phyloP scores from a whole-genome alignment of 2,329 filamentous ascomycete genomes.

The Colletotrichum limetticola region DNA sequence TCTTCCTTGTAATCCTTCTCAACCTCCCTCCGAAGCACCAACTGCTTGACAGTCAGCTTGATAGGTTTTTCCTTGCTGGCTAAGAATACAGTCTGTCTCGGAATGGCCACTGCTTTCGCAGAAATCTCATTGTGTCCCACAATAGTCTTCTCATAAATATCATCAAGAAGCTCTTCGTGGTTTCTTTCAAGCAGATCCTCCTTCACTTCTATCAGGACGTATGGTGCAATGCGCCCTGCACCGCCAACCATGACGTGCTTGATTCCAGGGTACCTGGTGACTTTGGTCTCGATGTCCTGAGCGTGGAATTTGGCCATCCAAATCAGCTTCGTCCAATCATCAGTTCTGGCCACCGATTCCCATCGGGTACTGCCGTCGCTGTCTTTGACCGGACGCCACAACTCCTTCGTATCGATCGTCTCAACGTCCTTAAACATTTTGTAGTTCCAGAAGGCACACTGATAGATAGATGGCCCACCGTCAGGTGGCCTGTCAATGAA shows the following conservation, averaged over 20 bases:
- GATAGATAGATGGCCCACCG: not conserved
- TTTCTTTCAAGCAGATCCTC: no score
- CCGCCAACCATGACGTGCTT: no score
- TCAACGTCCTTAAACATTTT: not conserved
- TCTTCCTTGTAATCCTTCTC: not conserved
- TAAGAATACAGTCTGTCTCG: not conserved
- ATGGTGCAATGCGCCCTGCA: no score
- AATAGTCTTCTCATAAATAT: not conserved
- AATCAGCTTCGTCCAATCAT: not conserved
- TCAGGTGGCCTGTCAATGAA: not conserved
- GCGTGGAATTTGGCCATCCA: slow-evolving; percentile 2
- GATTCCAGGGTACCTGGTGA: not conserved
- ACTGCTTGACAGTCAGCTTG: not conserved
- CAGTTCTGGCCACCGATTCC: not conserved
- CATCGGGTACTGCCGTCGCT: not conserved
- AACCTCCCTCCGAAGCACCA: not conserved
- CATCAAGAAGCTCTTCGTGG: not conserved
- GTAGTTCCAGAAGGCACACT: slow-evolving; percentile 2
- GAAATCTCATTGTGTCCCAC: not conserved
- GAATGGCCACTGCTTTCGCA: not conserved
- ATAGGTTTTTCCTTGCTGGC: not conserved
- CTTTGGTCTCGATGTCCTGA: not conserved
- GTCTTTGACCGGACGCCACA: not conserved
- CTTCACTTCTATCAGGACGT: no score
- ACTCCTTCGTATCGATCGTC: not conserved